Conservation (phyloP, 495 filamentous ascomycete species). For the Barbatosphaeria neglecta region DNA sequence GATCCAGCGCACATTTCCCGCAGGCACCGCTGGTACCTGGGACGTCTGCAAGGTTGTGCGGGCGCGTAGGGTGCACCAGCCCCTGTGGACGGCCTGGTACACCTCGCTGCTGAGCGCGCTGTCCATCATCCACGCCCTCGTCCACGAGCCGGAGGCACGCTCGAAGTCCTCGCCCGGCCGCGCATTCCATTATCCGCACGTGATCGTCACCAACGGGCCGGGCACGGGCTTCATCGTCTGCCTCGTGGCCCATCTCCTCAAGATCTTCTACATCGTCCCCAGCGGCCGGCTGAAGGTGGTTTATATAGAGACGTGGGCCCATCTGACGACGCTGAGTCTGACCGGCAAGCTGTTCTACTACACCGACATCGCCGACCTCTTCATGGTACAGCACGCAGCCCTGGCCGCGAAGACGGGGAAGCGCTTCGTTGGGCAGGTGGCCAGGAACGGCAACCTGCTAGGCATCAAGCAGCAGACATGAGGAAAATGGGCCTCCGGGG, state of each 20-base stretch:
- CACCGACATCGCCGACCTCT: conserved; percentile 27
- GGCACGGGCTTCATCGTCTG: conserved; percentile 75
- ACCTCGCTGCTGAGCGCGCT: conserved; percentile 37
- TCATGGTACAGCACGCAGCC: conserved; percentile 26
- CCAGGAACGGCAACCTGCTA: conserved; percentile 10
- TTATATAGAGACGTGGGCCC: conserved; percentile 87
- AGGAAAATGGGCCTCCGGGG: too few relatives aligned
- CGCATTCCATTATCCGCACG: conserved; percentile 27
- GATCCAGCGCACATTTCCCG: conserved; percentile 13
- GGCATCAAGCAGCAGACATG: too few relatives aligned
- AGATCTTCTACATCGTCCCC: conserved; percentile 41
- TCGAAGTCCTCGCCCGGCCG: conserved; percentile 21
- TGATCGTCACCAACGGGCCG: conserved; percentile 82
- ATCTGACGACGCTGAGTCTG: conserved; percentile 66
- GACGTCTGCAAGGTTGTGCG: conserved; percentile 54
- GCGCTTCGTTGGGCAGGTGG: not conserved
- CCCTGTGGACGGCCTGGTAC: conserved; percentile 52
- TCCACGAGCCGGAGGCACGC: conserved; percentile 11
- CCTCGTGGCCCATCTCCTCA: conserved; percentile 53
- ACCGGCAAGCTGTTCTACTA: conserved; percentile 57
- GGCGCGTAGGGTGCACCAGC: conserved; percentile 68
- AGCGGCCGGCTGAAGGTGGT: conserved; percentile 44
- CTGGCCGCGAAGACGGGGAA: conserved; percentile 8
- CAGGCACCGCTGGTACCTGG: conserved; percentile 26
- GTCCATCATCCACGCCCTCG: conserved; percentile 41